Percentiles rank a stretch among this genome's conserved stretches.
These are phyloP conservation scores for Colletotrichum lentis DNA, from an alignment of 2,329 filamentous ascomycete genomes.

Conservation along the genomic window DNA sequence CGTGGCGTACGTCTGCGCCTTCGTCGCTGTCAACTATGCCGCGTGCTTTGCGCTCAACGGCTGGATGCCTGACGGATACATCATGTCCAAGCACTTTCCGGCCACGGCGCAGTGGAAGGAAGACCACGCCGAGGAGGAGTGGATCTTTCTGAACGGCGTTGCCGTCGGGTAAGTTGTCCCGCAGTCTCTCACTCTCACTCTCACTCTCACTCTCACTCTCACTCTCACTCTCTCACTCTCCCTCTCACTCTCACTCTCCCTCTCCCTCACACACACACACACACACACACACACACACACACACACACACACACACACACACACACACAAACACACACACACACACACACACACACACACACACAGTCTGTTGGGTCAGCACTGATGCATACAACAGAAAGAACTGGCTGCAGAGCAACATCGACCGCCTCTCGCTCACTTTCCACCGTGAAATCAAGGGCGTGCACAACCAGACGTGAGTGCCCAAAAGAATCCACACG, in stretches of 20 bases:
- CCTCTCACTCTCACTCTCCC: too few relatives aligned
- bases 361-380: not conserved
- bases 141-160: slow-evolving; percentile 82
- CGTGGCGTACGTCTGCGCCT: slow-evolving; percentile 49
- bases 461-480: slow-evolving; percentile 74
- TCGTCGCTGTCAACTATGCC: slow-evolving; percentile 59
- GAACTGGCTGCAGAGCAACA: slow-evolving; percentile 74
- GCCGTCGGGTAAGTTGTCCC: slow-evolving; percentile 61
- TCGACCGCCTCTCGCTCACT: slow-evolving; percentile 75
- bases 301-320: too few relatives aligned
- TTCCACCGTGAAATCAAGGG: slow-evolving; percentile 76
- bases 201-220: too few relatives aligned
- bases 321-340: too few relatives aligned
- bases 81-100: slow-evolving; percentile 58
- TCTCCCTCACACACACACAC: too few relatives aligned
- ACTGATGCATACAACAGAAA: slow-evolving; percentile 48
- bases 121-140: slow-evolving; percentile 69
- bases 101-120: slow-evolving; percentile 39
- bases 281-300: too few relatives aligned
- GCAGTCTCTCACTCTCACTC: too few relatives aligned
- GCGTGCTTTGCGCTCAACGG: slow-evolving; percentile 63
- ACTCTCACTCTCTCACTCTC: too few relatives aligned
- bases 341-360: too few relatives aligned
- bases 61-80: slow-evolving; percentile 45
- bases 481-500: not conserved